Percentiles rank a stretch among this genome's conserved stretches.
Evolutionary conservation across 257 asterid species (phyloP).

Genomic region (Phtheirospermum japonicum): DNA sequence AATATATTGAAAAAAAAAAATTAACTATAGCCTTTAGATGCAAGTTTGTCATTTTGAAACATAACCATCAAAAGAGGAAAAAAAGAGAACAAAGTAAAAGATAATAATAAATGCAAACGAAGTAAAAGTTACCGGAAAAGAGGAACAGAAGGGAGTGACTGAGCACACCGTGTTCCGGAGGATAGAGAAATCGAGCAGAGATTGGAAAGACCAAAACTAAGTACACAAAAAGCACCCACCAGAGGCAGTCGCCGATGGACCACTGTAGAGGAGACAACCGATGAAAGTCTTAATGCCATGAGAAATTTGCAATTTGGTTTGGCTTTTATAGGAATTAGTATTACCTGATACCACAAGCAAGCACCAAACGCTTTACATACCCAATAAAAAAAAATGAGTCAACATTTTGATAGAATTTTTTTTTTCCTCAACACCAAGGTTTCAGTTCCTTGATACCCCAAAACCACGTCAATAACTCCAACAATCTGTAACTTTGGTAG

Average conservation of each 20-base stretch:
- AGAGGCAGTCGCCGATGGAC: constrained; percentile 66
- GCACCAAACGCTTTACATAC: constrained; percentile 32
- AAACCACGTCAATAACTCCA: not conserved
- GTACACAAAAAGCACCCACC: constrained; percentile 79
- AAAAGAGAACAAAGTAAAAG: not conserved
- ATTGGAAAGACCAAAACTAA: constrained; percentile 76
- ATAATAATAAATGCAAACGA: not conserved
- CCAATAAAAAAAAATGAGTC: not conserved
- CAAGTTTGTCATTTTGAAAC: constrained; percentile 21
- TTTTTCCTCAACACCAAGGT: not conserved
- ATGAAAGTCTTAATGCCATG: constrained; percentile 75
- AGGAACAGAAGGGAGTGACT: constrained; percentile 47
- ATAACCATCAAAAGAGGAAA: not conserved
- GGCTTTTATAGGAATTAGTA: constrained; percentile 38
- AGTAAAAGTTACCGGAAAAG: constrained; percentile 45
- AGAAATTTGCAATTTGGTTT: constrained; percentile 32
- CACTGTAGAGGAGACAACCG: constrained; percentile 57
- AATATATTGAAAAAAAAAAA: constrained; percentile 13
- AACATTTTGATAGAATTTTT: not conserved
- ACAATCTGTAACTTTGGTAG: not conserved
- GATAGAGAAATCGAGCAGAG: constrained; percentile 42
- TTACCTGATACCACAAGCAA: constrained; percentile 52
- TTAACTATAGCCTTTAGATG: constrained; percentile 19
- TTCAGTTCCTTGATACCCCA: constrained; percentile 11
- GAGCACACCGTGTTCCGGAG: constrained; percentile 48